Evolutionary conservation across 768 basidiomycete genomes (phyloP), one percentile per base, ranked within the genome.

Genomic region (Auricularia sp.): DNA sequence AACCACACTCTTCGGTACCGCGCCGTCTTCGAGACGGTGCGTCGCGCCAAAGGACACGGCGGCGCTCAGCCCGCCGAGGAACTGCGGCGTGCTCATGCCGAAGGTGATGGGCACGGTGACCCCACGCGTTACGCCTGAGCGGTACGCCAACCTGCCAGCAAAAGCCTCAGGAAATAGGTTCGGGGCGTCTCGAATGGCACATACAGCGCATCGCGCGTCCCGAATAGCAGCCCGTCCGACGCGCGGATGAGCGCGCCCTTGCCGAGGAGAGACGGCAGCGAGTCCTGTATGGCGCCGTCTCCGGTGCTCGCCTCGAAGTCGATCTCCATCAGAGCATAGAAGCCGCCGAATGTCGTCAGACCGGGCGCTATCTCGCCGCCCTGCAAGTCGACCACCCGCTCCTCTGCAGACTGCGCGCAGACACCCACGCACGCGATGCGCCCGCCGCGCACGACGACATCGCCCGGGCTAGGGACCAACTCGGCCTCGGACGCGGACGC

Each of bases 271-370:
- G 64, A 65, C 5, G 82, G 82, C 11, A 87, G 72, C 37, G 87
- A 81, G 66, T 88, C 88, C 62, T 78, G 79, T 8, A 84, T 78
- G 1, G 69, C 65, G 2, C 92, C 92, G 71, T 94, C 90, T 44
- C 77, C 81, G 0, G 92, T 93, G 2, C 85, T 85, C 13, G 80
- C 74, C 72, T 94, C 93, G 59, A 79, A 74, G 34, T 77, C 71
- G 35, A 94, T 92, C 68, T 89, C 84, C 63, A 83, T 79, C 63
- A 92, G 71, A 1, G 91, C 92, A 8, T 94, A 73, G 13, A 82
- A 79, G 7, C 83, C 76, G 2, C 90, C 90, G 68, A 83, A 86
- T 1, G 85, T 82, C 13, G 84, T 82, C 39, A 91, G 73, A 0
- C 87, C 90, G 1, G 92, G 88, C 10, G 77, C 74, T 14, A 89